phyloP scores from a whole-genome alignment of 345 rosid genomes.

The Triadica sebifera region DNA sequence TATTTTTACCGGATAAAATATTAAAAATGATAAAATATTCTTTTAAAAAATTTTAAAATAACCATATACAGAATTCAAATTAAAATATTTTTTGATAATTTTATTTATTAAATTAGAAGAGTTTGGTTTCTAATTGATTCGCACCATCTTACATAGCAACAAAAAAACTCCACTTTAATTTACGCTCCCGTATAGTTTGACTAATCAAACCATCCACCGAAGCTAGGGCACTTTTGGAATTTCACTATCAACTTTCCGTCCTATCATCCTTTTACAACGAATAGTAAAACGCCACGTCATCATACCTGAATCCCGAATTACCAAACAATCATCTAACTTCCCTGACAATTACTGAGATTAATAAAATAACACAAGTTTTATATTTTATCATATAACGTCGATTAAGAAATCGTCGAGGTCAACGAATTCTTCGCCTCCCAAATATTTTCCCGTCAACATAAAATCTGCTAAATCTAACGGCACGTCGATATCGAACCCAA shows the following conservation, averaged over 20 bases:
- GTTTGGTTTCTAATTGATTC: no score
- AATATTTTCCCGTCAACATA: conserved; percentile 11
- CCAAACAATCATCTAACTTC: neutral
- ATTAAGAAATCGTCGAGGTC: conserved; percentile 37
- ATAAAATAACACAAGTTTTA: neutral
- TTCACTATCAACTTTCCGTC: neutral
- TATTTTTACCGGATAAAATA: no score
- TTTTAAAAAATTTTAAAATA: no score
- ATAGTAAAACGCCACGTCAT: neutral
- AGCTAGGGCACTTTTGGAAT: neutral
- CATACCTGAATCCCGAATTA: neutral
- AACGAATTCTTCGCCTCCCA: conserved; percentile 21
- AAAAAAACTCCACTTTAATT: neutral
- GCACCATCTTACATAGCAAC: no score
- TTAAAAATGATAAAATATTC: no score
- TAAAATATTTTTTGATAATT: no score
- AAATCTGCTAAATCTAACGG: conserved; percentile 19
- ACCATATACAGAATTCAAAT: no score
- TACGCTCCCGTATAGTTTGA: conserved; percentile 15
- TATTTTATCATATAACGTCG: conserved; percentile 13
- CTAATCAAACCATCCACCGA: conserved; percentile 1
- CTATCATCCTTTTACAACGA: neutral
- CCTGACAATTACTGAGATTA: neutral
- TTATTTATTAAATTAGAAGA: no score
- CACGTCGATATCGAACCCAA: conserved; percentile 26